Evolutionary conservation across 805 yeast species (phyloP).

Genomic region (Yarrowia deformans): DNA sequence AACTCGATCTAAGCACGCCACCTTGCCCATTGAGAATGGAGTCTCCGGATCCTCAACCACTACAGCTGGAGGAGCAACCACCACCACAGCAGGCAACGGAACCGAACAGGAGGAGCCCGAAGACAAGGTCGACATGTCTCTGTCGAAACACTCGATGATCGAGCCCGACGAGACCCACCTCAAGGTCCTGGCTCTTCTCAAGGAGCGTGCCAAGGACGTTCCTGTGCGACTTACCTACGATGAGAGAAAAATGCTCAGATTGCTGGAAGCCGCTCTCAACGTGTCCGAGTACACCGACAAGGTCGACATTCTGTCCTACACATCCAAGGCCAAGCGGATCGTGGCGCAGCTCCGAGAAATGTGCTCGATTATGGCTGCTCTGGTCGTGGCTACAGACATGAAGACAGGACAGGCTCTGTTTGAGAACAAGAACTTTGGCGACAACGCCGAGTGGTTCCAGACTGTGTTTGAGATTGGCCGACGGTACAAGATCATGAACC

Average conservation of each 20-base stretch:
- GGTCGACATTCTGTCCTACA: slow-evolving; percentile 72
- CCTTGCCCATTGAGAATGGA: slow-evolving; percentile 43
- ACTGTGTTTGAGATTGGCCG: slow-evolving; percentile 77
- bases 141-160: slow-evolving; percentile 37
- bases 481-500: slow-evolving; percentile 83
- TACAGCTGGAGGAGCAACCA: background rate
- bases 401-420: slow-evolving; percentile 70
- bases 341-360: slow-evolving; percentile 75
- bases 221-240: slow-evolving; percentile 73
- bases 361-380: slow-evolving; percentile 79
- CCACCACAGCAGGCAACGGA: slow-evolving; percentile 2
- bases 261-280: slow-evolving; percentile 76
- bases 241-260: slow-evolving; percentile 70
- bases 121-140: slow-evolving; percentile 42
- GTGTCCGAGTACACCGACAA: slow-evolving; percentile 83
- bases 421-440: slow-evolving; percentile 69
- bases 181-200: slow-evolving; percentile 43
- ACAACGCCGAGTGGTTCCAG: slow-evolving; percentile 77
- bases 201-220: slow-evolving; percentile 59
- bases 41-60: background rate
- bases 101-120: slow-evolving; percentile 41
- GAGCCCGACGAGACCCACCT: slow-evolving; percentile 41
- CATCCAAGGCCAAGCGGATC: slow-evolving; percentile 73
- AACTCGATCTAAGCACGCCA: slow-evolving; percentile 46
- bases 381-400: slow-evolving; percentile 78